Conservation (phyloP, 2,329 filamentous ascomycete species). For the Aureobasidium zeae region DNA sequence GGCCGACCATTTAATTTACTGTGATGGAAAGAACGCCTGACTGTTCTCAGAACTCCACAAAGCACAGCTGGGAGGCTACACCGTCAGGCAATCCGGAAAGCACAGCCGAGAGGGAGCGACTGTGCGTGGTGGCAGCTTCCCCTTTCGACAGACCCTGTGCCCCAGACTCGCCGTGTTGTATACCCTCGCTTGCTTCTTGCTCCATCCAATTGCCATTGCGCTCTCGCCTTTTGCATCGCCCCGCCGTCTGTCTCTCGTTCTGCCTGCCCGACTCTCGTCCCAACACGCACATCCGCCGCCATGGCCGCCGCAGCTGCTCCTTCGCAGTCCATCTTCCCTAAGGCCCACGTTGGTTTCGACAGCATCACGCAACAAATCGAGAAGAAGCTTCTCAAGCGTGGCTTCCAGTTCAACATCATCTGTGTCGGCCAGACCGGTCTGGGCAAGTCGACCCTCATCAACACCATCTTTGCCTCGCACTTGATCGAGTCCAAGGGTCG, state of each 20-base stretch:
- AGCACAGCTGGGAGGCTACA: too few relatives aligned
- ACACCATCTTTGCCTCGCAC: conserved; percentile 99
- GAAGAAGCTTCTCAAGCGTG: conserved; percentile 98
- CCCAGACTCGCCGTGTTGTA: conserved; percentile 11
- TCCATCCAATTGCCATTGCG: background rate
- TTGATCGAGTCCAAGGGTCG: conserved; percentile 98
- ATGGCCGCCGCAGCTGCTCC: conserved; percentile 46
- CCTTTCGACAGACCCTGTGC: conserved; percentile 26
- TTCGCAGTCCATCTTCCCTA: conserved; percentile 59
- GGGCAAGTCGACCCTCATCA: conserved; percentile 98
- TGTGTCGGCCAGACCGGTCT: conserved; percentile 99
- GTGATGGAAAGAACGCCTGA: background rate
- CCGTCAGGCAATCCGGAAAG: background rate
- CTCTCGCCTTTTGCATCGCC: too few relatives aligned
- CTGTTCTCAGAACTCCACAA: too few relatives aligned
- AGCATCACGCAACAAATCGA: conserved; percentile 99
- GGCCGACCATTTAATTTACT: background rate
- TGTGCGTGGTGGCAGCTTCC: conserved; percentile 25
- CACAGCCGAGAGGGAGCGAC: background rate
- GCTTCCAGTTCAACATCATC: conserved; percentile 99
- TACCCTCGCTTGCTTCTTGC: conserved; percentile 3
- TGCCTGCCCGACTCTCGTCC: conserved; percentile 5
- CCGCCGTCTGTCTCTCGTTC: background rate
- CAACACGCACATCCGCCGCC: conserved; percentile 47
- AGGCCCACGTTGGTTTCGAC: conserved; percentile 99